Evolutionary conservation across 1,139 yeast species (phyloP), one percentile per base, ranked within the genome.

Genomic region (Kodamaea fungicola): DNA sequence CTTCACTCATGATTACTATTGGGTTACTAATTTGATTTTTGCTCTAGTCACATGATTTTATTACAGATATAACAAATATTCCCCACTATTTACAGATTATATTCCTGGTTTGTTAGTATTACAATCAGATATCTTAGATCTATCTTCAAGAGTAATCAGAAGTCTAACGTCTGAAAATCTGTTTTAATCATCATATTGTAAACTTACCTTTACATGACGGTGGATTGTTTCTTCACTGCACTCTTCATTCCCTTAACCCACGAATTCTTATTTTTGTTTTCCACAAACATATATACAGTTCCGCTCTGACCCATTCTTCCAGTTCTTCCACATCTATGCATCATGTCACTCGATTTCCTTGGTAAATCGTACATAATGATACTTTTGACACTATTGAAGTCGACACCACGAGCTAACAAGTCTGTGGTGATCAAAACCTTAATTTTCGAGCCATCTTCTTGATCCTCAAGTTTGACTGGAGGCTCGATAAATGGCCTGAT

Each of bases 311-410:
- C 85, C 83, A 89, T 83, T 55, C 98, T 70, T 4, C 97, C 97
- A 0, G 97, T 92, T 62, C 98, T 76, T 2, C 98, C 98, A 4
- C 89, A 83, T 44, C 98, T 70, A 55, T 92, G 98, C 13, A 92
- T 79, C 41, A 92, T 69, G 59, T 90, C 98, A 23, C 87, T 83
- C 0, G 97, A 78, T 7, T 84, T 81, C 39, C 76, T 73, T 4
- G 98, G 98, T 34, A 89, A 76, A 53, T 92, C 97, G 65, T 83
- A 83, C 37, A 92, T 64, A 28, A 92, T 73, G 12, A 92, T 88
- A 51, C 89, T 89, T 47, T 89, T 76, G 30, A 92, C 80, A 12
- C 87, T 85, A 42, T 76, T 74, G 64, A 92, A 90, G 55, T 92
- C 92, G 38, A 92, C 65, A 1, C 98, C 98, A 52, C 98, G 71